Evolutionary conservation across 805 yeast species (phyloP).

Genomic region (Middelhovenomyces tepae): DNA sequence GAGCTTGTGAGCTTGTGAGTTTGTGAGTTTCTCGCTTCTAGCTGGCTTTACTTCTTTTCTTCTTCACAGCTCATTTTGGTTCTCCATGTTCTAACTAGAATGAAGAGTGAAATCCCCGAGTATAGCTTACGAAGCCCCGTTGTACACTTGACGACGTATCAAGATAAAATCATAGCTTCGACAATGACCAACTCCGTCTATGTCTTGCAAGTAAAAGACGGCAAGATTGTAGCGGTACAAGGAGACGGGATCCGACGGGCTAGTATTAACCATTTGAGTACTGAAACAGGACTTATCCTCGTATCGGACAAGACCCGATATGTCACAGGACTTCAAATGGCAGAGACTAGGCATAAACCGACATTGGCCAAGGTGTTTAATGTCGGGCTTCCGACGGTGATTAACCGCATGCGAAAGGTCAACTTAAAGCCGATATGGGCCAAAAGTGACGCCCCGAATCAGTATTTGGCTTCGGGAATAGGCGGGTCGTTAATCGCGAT

Average conservation of each 20-base stretch:
- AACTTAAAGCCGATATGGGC: conserved; percentile 1
- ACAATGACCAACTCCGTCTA: conserved; percentile 8
- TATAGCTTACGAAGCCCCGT: conserved; percentile 7
- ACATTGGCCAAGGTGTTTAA: conserved; percentile 3
- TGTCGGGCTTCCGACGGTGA: conserved; percentile 8
- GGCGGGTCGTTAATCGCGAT: conserved; percentile 4
- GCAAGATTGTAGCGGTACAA: conserved; percentile 1
- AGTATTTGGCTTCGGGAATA: conserved; percentile 2
- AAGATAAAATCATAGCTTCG: conserved; percentile 5
- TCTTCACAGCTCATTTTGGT: too few species aligned
- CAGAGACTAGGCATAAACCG: neutral
- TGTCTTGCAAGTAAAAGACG: conserved; percentile 2
- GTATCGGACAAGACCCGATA: conserved; percentile 8
- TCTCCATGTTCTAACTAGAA: conserved; percentile 3
- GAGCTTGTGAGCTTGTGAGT: too few species aligned
- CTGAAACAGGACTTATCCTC: conserved; percentile 2
- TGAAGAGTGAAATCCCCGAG: conserved; percentile 1
- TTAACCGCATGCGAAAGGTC: conserved; percentile 5
- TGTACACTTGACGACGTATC: conserved; percentile 6
- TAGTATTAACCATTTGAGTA: neutral
- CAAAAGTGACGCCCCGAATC: neutral
- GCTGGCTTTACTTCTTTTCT: too few species aligned
- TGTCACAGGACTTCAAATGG: conserved; percentile 3
- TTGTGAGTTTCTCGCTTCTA: too few species aligned
- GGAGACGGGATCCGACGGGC: conserved; percentile 5